A percentile compares a stretch with the other conserved stretches of the same genome.
Conservation (phyloP, 192 early-diverging fungal species). For the Coemansia sp. region DNA sequence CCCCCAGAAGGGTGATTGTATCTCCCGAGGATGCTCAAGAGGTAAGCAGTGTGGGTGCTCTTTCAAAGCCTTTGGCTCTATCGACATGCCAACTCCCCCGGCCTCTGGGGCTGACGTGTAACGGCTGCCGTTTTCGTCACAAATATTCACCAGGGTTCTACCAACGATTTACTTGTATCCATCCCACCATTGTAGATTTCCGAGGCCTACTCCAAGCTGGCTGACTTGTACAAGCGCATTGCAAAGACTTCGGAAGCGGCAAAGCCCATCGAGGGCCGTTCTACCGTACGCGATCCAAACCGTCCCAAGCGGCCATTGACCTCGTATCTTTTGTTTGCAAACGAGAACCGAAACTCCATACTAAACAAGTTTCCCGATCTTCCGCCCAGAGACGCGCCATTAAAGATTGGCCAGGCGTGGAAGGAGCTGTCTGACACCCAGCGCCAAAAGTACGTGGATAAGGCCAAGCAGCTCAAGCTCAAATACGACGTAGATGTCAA, state of each 20-base stretch:
- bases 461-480: conserved; percentile 12
- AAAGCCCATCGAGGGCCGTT: not conserved
- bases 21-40: conserved; percentile 4
- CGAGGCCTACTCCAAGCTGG: conserved; percentile 19
- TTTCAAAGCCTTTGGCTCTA: not conserved
- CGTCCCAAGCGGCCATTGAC: conserved; percentile 37
- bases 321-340: conserved; percentile 35
- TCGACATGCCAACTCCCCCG: too few species aligned
- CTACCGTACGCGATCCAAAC: conserved; percentile 28
- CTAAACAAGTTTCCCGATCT: conserved; percentile 11
- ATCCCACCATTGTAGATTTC: conserved; percentile 22
- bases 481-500: conserved; percentile 17
- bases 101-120: too few species aligned
- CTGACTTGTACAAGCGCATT: conserved; percentile 21
- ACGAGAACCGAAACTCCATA: conserved; percentile 21
- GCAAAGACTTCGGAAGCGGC: not conserved
- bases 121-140: too few species aligned
- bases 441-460: conserved; percentile 23
- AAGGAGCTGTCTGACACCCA: not conserved
- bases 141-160: too few species aligned
- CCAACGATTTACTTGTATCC: not conserved
- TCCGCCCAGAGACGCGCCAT: conserved; percentile 22
- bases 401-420: conserved; percentile 37
- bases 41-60: not conserved
- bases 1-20: not conserved